Percentiles rank a stretch among this genome's conserved stretches.
phyloP scores from a whole-genome alignment of 257 asterid species.

The Solanum clarkiae region DNA sequence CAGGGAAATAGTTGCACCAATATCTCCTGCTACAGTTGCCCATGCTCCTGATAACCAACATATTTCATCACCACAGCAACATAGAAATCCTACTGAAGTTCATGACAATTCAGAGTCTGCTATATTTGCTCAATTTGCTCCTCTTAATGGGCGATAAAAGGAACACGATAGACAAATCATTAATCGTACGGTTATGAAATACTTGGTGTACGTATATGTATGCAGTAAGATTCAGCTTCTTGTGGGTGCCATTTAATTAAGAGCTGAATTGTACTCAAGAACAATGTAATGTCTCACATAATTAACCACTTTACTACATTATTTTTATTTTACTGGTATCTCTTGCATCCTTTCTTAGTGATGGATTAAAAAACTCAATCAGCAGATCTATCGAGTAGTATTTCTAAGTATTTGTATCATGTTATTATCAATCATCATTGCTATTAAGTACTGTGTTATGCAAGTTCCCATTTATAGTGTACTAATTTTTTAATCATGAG shows the following conservation, averaged over 20 bases:
- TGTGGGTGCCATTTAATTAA: not conserved
- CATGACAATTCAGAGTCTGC: constrained; percentile 52
- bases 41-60: not conserved
- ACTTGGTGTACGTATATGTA: not conserved
- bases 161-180: not conserved
- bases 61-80: not conserved
- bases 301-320: not conserved
- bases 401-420: not conserved
- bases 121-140: constrained; percentile 51
- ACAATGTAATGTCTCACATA: not conserved
- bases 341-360: not conserved
- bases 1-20: not conserved
- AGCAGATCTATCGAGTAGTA: not conserved
- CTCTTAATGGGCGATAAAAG: constrained; percentile 35
- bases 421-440: not conserved
- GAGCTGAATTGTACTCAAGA: not conserved
- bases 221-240: not conserved
- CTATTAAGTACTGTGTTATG: not conserved
- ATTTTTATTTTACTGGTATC: not conserved
- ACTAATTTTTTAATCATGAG: too few species aligned
- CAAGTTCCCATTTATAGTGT: too few species aligned
- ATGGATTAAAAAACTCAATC: not conserved
- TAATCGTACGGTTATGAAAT: not conserved
- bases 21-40: not conserved
- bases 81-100: not conserved